These are phyloP conservation scores for Mycena capillaripes DNA, from an alignment of 768 basidiomycete genomes.

Conservation along the genomic window DNA sequence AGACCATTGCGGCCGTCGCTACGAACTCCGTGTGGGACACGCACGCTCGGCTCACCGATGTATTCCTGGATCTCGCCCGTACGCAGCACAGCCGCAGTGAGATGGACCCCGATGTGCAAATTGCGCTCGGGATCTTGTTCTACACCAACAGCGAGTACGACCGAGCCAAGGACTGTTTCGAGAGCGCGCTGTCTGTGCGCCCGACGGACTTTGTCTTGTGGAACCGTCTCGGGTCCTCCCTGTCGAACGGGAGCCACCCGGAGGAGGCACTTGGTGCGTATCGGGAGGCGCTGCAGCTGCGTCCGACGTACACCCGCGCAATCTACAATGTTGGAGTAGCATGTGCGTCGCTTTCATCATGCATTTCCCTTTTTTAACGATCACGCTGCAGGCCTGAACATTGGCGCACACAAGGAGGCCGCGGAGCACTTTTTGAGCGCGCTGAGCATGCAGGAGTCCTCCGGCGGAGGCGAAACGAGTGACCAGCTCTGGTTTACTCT, in stretches of 20 bases:
- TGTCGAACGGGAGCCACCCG: conserved; percentile 94
- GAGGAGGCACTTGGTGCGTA: conserved; percentile 95
- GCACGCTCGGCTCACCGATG: conserved; percentile 83
- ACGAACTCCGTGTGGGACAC: conserved; percentile 84
- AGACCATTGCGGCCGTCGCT: conserved; percentile 66
- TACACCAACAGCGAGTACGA: conserved; percentile 92
- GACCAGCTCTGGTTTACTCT: conserved; percentile 94
- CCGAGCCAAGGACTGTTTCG: conserved; percentile 94
- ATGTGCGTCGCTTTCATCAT: conserved; percentile 67
- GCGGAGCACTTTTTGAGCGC: conserved; percentile 96
- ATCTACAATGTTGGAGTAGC: conserved; percentile 99
- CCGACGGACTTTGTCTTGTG: conserved; percentile 96
- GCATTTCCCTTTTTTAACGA: background rate
- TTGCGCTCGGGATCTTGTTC: conserved; percentile 92
- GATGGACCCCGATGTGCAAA: conserved; percentile 92
- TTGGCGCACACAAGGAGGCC: conserved; percentile 95
- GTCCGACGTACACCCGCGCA: conserved; percentile 96
- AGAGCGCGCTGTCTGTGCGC: conserved; percentile 82
- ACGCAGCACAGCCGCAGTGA: conserved; percentile 80
- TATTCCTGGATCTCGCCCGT: conserved; percentile 87
- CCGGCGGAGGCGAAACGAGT: conserved; percentile 75
- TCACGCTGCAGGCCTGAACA: conserved; percentile 84
- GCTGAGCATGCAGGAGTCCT: conserved; percentile 80
- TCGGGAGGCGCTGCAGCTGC: conserved; percentile 87
- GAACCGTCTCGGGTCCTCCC: conserved; percentile 95